These are phyloP conservation scores for Ogataea dorogensis DNA, from an alignment of 805 yeast species.

Conservation along the genomic window DNA sequence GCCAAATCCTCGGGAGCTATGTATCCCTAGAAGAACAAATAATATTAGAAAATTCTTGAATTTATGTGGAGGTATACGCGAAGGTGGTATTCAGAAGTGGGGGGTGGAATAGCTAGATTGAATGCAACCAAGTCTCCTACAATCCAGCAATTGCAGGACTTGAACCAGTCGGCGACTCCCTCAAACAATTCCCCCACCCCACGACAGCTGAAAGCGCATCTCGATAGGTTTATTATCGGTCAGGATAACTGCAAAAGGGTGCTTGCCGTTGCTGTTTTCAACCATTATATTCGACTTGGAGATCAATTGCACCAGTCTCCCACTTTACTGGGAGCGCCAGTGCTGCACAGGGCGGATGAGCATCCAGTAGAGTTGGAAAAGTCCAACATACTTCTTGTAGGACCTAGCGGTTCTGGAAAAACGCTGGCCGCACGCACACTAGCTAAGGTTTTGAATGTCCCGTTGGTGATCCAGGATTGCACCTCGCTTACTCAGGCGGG, in stretches of 20 bases:
- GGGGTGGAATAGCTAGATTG: constrained; percentile 1
- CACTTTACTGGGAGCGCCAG: constrained; percentile 14
- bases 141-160: constrained; percentile 2
- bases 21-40: too few species aligned
- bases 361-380: constrained; percentile 48
- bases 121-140: constrained; percentile 5
- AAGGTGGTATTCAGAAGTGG: constrained; percentile 5
- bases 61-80: constrained; percentile 9
- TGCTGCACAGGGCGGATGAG: constrained; percentile 21
- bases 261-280: constrained; percentile 60
- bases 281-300: constrained; percentile 51
- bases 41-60: background rate
- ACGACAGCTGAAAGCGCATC: constrained; percentile 39
- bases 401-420: constrained; percentile 65
- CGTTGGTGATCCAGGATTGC: constrained; percentile 59
- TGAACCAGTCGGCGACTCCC: background rate
- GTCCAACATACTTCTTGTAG: constrained; percentile 53
- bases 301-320: constrained; percentile 27
- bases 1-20: too few species aligned
- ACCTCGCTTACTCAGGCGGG: constrained; percentile 65
- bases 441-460: constrained; percentile 51
- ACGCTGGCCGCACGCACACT: constrained; percentile 55
- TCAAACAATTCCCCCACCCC: constrained; percentile 44
- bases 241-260: constrained; percentile 56
- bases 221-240: constrained; percentile 55